Evolutionary conservation across 2,329 filamentous ascomycete genomes (phyloP).

Genomic region (Hirsutella rhossiliensis): DNA sequence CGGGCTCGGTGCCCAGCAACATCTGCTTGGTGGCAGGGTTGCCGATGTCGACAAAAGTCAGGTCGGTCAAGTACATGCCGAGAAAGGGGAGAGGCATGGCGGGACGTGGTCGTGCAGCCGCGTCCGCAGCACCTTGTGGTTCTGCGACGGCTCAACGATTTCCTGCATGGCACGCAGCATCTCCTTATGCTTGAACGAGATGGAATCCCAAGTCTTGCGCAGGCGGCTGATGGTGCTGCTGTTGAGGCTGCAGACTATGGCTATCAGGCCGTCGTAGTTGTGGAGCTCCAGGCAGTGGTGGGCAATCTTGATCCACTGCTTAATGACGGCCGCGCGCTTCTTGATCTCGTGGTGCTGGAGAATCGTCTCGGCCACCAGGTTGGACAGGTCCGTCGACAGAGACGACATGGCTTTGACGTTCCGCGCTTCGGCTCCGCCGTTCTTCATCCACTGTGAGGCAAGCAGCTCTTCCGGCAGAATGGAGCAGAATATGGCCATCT

Average conservation of each 20-base stretch:
- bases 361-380: constrained; percentile 87
- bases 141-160: constrained; percentile 83
- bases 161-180: constrained; percentile 66
- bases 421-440: constrained; percentile 61
- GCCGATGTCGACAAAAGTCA: constrained; percentile 91
- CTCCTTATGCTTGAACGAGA: constrained; percentile 73
- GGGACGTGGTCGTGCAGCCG: constrained; percentile 77
- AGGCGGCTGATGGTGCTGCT: constrained; percentile 82
- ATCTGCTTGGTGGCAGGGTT: constrained; percentile 79
- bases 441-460: constrained; percentile 89
- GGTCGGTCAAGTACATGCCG: constrained; percentile 89
- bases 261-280: constrained; percentile 96
- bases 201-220: constrained; percentile 81
- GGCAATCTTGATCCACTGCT: constrained; percentile 96
- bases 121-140: constrained; percentile 77
- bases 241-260: constrained; percentile 88
- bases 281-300: constrained; percentile 76
- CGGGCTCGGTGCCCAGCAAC: constrained; percentile 29
- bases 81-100: constrained; percentile 90
- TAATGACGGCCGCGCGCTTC: constrained; percentile 80
- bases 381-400: constrained; percentile 82
- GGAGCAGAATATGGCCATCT: constrained; percentile 81
- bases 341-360: constrained; percentile 81
- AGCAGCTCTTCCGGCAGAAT: constrained; percentile 89
- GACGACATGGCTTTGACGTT: constrained; percentile 93